Evolutionary conservation across 2,329 filamentous ascomycete species (phyloP).

Genomic region (Phoma sp.): DNA sequence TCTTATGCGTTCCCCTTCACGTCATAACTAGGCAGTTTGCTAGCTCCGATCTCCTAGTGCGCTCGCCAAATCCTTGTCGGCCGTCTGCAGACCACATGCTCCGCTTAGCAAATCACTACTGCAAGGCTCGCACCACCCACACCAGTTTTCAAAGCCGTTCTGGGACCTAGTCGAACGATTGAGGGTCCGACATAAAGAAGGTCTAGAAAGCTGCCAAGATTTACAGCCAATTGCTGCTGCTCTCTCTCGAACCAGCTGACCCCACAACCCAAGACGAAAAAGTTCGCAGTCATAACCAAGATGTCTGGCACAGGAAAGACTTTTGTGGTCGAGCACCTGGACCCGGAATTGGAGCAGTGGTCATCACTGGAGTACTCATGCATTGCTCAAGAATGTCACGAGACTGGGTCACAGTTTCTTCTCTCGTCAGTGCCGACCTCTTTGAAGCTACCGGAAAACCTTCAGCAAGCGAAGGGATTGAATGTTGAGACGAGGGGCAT

Average conservation of each 20-base stretch:
- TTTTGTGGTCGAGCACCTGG: conserved; percentile 95
- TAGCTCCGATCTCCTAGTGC: conserved; percentile 22
- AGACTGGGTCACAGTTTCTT: conserved; percentile 71
- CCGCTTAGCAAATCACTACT: conserved; percentile 34
- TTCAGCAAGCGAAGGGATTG: conserved; percentile 67
- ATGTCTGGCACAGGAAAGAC: conserved; percentile 62
- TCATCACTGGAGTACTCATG: conserved; percentile 89
- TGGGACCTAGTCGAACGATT: conserved; percentile 11
- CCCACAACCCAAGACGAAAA: conserved; percentile 10
- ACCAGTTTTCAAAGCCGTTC: conserved; percentile 8
- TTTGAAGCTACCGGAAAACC: conserved; percentile 64
- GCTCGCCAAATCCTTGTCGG: conserved; percentile 18
- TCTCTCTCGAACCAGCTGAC: background rate
- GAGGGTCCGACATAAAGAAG: background rate
- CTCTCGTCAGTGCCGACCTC: conserved; percentile 78
- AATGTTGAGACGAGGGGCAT: conserved; percentile 77
- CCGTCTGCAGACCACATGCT: conserved; percentile 27
- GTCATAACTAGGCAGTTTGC: conserved; percentile 21
- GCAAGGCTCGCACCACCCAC: conserved; percentile 26
- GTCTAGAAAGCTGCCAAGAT: background rate
- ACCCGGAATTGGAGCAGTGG: conserved; percentile 92
- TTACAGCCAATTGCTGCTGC: conserved; percentile 5
- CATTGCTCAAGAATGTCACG: conserved; percentile 81
- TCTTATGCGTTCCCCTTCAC: conserved; percentile 7
- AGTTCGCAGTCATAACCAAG: conserved; percentile 17